phyloP scores from a whole-genome alignment of 192 early-diverging fungal genomes.

The Powellomyces hirtus region DNA sequence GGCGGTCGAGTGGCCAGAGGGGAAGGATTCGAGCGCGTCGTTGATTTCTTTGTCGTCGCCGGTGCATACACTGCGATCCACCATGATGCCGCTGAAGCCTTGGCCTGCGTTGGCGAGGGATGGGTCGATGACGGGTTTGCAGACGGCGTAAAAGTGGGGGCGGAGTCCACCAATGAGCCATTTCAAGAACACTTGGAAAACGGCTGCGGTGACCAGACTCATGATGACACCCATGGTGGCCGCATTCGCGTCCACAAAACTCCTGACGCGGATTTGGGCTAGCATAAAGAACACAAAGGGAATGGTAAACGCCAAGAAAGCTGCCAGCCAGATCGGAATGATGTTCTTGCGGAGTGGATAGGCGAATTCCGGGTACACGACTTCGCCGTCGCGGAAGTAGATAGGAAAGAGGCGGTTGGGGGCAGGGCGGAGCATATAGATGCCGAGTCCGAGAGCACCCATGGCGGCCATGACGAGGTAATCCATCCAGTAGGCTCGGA shows the following conservation, averaged over 20 bases:
- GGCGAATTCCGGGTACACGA: constrained; percentile 22
- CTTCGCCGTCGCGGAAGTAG: constrained; percentile 22
- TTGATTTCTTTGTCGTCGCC: constrained; percentile 26
- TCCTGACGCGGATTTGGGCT: constrained; percentile 7
- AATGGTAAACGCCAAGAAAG: constrained; percentile 16
- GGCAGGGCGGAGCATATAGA: constrained; percentile 15
- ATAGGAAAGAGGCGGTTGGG: constrained; percentile 24
- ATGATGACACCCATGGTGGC: constrained; percentile 13
- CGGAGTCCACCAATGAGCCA: constrained; percentile 32
- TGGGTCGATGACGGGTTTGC: constrained; percentile 19
- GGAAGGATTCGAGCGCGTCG: constrained; percentile 15
- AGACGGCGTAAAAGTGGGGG: constrained; percentile 29
- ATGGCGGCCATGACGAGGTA: constrained; percentile 3
- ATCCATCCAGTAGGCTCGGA: neutral
- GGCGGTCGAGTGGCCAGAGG: constrained; percentile 12
- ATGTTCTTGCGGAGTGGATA: constrained; percentile 19
- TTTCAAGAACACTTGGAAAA: constrained; percentile 27
- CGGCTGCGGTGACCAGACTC: constrained; percentile 15
- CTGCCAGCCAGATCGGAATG: constrained; percentile 21
- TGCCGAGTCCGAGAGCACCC: constrained; percentile 22
- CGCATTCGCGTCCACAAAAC: constrained; percentile 6
- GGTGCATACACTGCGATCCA: constrained; percentile 15
- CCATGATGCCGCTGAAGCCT: constrained; percentile 21
- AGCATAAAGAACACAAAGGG: neutral
- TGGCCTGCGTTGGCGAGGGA: constrained; percentile 8